Base-by-base conservation (phyloP, 768 basidiomycete genomes). In the Amylocystis lapponica region DNA sequence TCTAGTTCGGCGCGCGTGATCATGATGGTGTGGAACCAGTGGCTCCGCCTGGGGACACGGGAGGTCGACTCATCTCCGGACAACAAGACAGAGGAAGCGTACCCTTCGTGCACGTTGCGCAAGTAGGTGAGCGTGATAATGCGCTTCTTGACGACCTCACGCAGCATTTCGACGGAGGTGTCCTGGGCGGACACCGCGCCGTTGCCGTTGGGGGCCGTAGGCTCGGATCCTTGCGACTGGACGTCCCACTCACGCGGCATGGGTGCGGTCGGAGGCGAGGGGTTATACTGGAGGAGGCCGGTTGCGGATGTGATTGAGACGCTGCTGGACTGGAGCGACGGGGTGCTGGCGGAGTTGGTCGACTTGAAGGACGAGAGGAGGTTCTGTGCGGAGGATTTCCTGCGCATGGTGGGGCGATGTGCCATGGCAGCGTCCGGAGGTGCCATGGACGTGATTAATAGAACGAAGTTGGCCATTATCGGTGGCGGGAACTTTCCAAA, bases 11-110 rank as follows among this genome's bases (percentile, higher is more conserved):
- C 54, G 36, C 76, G 77, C 42, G 83, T 80, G 54, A 93, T 76
- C 56, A 86, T 73, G 52, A 93, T 81, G 11, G 91, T 93, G 59
- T 90, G 86, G 56, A 88, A 88, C 89, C 89, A 91, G 58, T 89
- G 83, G 49, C 80, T 81, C 42, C 79, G 81, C 41, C 89, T 91
- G 57, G 21, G 22, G 25, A 8, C 46, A 33, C 3, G 30, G 29
- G 16, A 26, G 23, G 50, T 34, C 52, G 39, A 11, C 41, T 35
- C 7, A 27, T 44, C 16, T 26, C 26, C 19, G 35, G 7, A 33
- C 7, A 7, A 13, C 5, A 26, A 3, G 20, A 19, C 4, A 42
- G 22, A 35, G 40, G 17, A 34, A 38, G 73, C 81, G 54, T 50
- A 90, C 86, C 91, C 91, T 63, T 91, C 87, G 51, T 91, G 85